Conservation (phyloP, 2,329 filamentous ascomycete genomes). For the Fusarium irregulare region DNA sequence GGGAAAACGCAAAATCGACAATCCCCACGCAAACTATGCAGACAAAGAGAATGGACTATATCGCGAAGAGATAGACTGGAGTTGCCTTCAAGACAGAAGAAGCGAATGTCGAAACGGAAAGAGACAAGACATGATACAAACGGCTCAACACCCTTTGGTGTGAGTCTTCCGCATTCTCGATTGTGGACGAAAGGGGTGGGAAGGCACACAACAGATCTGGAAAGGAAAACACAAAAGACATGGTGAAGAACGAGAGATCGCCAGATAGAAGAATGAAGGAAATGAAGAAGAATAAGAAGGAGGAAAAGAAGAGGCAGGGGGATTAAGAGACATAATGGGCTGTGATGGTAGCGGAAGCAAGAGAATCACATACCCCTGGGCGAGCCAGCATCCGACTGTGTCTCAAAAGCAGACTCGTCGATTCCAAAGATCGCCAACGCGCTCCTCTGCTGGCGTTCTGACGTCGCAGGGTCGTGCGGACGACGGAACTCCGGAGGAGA, state of each 20-base stretch:
- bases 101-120: not conserved
- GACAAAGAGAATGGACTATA: not conserved
- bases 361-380: constrained; percentile 11
- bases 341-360: not conserved
- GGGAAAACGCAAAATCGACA: not conserved
- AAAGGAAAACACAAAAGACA: not conserved
- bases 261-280: not conserved
- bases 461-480: not conserved
- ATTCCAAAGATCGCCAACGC: constrained; percentile 14
- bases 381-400: constrained; percentile 8
- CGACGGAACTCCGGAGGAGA: constrained; percentile 22
- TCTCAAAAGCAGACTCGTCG: not conserved
- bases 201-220: not conserved
- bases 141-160: not conserved
- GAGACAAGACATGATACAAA: not conserved
- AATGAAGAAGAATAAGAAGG: no score
- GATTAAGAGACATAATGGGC: not conserved
- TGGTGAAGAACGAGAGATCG: not conserved
- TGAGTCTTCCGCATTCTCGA: not conserved
- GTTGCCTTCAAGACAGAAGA: not conserved
- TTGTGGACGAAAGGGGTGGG: not conserved
- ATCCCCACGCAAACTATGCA: not conserved
- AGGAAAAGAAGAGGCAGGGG: not conserved
- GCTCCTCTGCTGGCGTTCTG: constrained; percentile 12
- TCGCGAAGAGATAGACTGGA: no score